A percentile compares a stretch with the other conserved stretches of the same genome.
phyloP scores from a whole-genome alignment of 257 asterid genomes.

The Solanum dulcamara region DNA sequence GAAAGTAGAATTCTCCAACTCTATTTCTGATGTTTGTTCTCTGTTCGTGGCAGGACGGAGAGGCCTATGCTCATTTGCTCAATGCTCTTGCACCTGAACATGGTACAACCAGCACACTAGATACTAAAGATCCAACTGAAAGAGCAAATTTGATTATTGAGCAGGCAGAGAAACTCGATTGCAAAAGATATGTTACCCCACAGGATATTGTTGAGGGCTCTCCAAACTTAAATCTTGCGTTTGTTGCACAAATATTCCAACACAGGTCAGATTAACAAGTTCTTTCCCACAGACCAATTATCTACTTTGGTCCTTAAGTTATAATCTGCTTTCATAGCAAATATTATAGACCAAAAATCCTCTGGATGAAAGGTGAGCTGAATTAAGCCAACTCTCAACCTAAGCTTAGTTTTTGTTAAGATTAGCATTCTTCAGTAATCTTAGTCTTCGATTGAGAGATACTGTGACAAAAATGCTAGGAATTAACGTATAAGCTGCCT shows the following conservation, averaged over 20 bases:
- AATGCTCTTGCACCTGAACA: constrained; percentile 90
- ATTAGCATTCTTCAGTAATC: background rate
- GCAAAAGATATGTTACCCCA: constrained; percentile 76
- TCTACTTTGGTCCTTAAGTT: background rate
- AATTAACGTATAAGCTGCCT: background rate
- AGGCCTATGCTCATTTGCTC: constrained; percentile 88
- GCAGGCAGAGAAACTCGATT: constrained; percentile 89
- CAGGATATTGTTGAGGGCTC: constrained; percentile 91
- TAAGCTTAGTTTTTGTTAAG: background rate
- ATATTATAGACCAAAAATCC: background rate
- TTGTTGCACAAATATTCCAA: constrained; percentile 94
- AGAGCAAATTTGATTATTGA: constrained; percentile 77
- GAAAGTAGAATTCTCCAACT: background rate
- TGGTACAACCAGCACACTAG: constrained; percentile 50
- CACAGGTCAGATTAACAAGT: constrained; percentile 37
- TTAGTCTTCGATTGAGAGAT: background rate
- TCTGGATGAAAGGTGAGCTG: background rate
- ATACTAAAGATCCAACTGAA: constrained; percentile 68
- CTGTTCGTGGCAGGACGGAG: constrained; percentile 59
- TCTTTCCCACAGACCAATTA: background rate
- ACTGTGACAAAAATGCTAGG: background rate
- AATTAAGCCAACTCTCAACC: background rate
- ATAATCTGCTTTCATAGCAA: background rate
- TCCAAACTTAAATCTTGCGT: constrained; percentile 82
- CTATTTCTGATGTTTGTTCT: background rate